Conservation (phyloP, 768 basidiomycete genomes). For the Suillus hirtellus region DNA sequence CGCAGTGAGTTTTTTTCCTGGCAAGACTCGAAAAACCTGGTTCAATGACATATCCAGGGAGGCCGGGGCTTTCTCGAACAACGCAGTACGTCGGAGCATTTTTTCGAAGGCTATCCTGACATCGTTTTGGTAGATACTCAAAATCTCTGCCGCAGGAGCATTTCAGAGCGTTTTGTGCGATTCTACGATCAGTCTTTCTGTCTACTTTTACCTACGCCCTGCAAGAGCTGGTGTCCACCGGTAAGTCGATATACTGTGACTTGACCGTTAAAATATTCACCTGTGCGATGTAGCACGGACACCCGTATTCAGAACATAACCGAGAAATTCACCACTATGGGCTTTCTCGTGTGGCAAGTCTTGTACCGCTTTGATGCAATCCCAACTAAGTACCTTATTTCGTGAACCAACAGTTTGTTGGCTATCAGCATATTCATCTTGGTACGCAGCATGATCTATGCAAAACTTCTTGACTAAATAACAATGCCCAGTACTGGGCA, state of each 20-base stretch:
- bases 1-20: neutral
- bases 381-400: neutral
- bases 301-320: constrained; percentile 1
- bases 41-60: neutral
- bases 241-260: neutral
- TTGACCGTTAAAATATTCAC: neutral
- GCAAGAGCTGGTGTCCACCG: neutral
- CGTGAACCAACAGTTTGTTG: neutral
- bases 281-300: neutral
- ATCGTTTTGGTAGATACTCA: neutral
- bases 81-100: neutral
- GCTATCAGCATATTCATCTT: neutral
- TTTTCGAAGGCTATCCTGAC: neutral
- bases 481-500: neutral
- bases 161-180: constrained; percentile 1
- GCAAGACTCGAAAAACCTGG: neutral
- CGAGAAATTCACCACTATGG: neutral
- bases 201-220: constrained; percentile 7
- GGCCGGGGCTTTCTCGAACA: neutral
- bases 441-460: neutral
- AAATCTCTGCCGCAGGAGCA: neutral
- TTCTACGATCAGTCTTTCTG: neutral
- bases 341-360: neutral
- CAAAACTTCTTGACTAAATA: neutral
- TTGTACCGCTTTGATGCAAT: neutral